A percentile compares a stretch with the other conserved stretches of the same genome.
phyloP scores from a whole-genome alignment of 2,329 filamentous ascomycete genomes.

The Cladobotryum mycophilum region DNA sequence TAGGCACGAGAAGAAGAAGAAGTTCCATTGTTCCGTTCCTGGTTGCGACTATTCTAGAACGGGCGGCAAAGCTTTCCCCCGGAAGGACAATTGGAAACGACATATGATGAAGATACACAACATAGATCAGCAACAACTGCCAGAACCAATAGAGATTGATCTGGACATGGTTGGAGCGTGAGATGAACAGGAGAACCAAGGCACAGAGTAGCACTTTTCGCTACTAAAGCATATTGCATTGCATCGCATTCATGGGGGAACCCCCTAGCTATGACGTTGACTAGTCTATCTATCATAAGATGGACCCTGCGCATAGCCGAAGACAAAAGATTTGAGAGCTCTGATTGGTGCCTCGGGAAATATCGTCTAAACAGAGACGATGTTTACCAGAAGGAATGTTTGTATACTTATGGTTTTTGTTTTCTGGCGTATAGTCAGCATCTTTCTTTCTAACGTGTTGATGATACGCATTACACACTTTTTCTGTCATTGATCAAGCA shows the following conservation, averaged over 20 bases:
- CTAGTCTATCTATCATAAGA: too few species aligned
- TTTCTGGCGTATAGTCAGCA: too few species aligned
- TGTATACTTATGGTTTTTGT: too few species aligned
- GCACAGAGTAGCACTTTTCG: not conserved
- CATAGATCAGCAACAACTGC: conserved; percentile 32
- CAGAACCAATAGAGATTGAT: conserved; percentile 38
- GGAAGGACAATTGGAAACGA: conserved; percentile 58
- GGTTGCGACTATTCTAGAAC: conserved; percentile 50
- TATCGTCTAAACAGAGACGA: too few species aligned
- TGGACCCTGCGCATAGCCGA: too few species aligned
- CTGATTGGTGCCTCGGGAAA: too few species aligned
- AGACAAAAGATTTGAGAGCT: too few species aligned
- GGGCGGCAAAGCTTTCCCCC: conserved; percentile 53
- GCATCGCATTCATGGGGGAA: not conserved
- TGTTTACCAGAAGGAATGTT: too few species aligned
- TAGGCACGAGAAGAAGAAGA: conserved; percentile 53
- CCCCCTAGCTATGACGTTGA: too few species aligned
- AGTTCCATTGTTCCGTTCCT: conserved; percentile 50
- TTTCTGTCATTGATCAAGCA: too few species aligned
- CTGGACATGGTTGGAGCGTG: conserved; percentile 24
- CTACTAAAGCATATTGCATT: not conserved
- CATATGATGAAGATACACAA: conserved; percentile 57
- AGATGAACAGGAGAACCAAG: not conserved
- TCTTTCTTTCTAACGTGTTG: too few species aligned
- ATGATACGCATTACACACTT: too few species aligned